A percentile compares a stretch with the other conserved stretches of the same genome.
phyloP scores from a whole-genome alignment of 2,329 filamentous ascomycete genomes.

The Monosporascus cannonballus region DNA sequence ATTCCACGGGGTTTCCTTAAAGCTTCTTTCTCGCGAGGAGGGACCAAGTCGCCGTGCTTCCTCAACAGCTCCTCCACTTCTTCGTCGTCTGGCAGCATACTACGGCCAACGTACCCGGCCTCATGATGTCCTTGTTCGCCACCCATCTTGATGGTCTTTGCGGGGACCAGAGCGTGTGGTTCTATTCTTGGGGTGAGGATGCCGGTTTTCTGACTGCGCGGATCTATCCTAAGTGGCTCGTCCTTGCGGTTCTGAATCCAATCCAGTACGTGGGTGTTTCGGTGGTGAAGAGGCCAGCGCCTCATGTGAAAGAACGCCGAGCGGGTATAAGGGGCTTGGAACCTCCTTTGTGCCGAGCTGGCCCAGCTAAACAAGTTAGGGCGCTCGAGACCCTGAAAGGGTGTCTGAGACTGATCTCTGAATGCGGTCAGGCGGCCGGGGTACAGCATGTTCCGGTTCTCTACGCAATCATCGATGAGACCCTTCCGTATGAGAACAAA shows the following conservation, averaged over 20 bases:
- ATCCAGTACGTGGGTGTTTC: conserved; percentile 24
- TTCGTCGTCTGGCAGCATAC: neutral
- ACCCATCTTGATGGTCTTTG: neutral
- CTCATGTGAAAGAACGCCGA: conserved; percentile 37
- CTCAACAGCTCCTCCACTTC: neutral
- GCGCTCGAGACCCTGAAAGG: conserved; percentile 15
- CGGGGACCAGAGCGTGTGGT: neutral
- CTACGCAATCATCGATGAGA: conserved; percentile 37
- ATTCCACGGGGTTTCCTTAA: no score
- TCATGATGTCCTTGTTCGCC: neutral
- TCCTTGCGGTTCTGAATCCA: conserved; percentile 24
- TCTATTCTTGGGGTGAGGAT: neutral
- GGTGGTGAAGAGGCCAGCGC: conserved; percentile 41
- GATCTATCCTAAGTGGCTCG: conserved; percentile 15
- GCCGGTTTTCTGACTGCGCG: neutral
- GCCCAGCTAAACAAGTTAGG: conserved; percentile 26
- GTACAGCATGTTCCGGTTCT: conserved; percentile 37
- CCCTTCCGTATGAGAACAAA: conserved; percentile 28
- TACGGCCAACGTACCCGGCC: no score
- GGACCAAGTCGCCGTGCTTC: no score
- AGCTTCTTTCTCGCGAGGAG: no score
- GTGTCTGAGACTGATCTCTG: conserved; percentile 13
- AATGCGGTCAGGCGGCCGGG: conserved; percentile 25
- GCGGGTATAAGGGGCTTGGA: conserved; percentile 23
- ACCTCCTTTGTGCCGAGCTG: conserved; percentile 21